Conservation (phyloP, 768 basidiomycete species). For the Boletus subparvulus region DNA sequence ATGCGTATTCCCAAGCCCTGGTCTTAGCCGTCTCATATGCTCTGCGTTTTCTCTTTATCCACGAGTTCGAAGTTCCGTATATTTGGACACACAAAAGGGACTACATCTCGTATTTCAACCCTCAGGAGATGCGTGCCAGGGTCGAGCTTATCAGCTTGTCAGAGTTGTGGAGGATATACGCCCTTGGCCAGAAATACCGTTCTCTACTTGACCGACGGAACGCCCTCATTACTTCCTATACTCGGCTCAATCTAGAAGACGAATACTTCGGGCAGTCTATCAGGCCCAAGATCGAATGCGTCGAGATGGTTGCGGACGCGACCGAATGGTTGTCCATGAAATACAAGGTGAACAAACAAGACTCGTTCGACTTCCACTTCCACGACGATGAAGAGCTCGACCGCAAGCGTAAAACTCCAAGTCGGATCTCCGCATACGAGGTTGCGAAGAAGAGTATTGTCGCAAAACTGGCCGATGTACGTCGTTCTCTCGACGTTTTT, state of each 20-base stretch:
- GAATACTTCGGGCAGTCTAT: slow-evolving; percentile 76
- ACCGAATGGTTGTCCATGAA: slow-evolving; percentile 89
- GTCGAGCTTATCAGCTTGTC: slow-evolving; percentile 69
- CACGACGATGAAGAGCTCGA: slow-evolving; percentile 62
- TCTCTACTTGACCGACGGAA: slow-evolving; percentile 76
- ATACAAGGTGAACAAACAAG: slow-evolving; percentile 73
- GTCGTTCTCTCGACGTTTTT: slow-evolving; percentile 18
- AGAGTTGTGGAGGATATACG: slow-evolving; percentile 90
- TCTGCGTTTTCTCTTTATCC: slow-evolving; percentile 79
- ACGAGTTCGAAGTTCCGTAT: slow-evolving; percentile 92
- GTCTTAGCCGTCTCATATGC: slow-evolving; percentile 78
- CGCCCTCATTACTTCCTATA: slow-evolving; percentile 62
- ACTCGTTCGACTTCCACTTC: slow-evolving; percentile 60
- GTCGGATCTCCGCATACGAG: slow-evolving; percentile 82
- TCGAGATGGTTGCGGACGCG: slow-evolving; percentile 88
- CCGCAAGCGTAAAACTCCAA: slow-evolving; percentile 78
- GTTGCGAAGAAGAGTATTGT: slow-evolving; percentile 77
- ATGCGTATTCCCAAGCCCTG: slow-evolving; percentile 62
- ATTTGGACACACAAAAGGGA: slow-evolving; percentile 94
- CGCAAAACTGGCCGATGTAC: slow-evolving; percentile 76
- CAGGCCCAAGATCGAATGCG: slow-evolving; percentile 64
- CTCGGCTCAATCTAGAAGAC: slow-evolving; percentile 65
- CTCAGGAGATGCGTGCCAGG: slow-evolving; percentile 57
- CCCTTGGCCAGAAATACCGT: slow-evolving; percentile 87
- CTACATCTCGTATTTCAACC: slow-evolving; percentile 81